A percentile compares a stretch with the other conserved stretches of the same genome.
phyloP scores from a whole-genome alignment of 495 filamentous ascomycete genomes.

The Penicilliopsis zonata region DNA sequence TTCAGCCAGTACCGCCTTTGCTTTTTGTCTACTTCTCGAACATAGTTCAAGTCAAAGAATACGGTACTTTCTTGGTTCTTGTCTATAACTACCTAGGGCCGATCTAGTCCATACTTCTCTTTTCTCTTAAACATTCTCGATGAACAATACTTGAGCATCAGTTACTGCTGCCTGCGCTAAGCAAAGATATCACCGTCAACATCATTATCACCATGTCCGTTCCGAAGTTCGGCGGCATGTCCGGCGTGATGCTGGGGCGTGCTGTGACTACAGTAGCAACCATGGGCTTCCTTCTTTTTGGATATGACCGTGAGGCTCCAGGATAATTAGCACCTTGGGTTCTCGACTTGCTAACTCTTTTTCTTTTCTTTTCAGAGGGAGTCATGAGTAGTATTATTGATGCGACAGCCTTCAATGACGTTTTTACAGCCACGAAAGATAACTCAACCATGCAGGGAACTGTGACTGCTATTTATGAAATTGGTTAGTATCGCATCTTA shows the following conservation, averaged over 20 bases:
- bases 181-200: too few relatives aligned
- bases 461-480: constrained; percentile 75
- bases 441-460: constrained; percentile 66
- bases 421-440: constrained; percentile 53
- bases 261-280: constrained; percentile 56
- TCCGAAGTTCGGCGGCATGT: constrained; percentile 44
- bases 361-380: constrained; percentile 27
- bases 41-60: background rate
- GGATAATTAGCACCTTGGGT: background rate
- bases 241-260: constrained; percentile 49
- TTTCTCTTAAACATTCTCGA: too few relatives aligned
- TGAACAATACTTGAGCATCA: too few relatives aligned
- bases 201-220: background rate
- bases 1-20: background rate
- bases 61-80: background rate
- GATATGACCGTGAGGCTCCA: constrained; percentile 42
- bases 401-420: constrained; percentile 53
- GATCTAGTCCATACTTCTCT: background rate
- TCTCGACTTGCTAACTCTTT: constrained; percentile 1
- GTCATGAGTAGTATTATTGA: constrained; percentile 79
- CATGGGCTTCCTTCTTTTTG: constrained; percentile 61
- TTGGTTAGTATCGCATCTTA: constrained; percentile 23
- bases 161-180: too few relatives aligned
- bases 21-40: background rate
- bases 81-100: background rate